Conservation (phyloP, 2,329 filamentous ascomycete species). For the Curvularia eragrostidis region DNA sequence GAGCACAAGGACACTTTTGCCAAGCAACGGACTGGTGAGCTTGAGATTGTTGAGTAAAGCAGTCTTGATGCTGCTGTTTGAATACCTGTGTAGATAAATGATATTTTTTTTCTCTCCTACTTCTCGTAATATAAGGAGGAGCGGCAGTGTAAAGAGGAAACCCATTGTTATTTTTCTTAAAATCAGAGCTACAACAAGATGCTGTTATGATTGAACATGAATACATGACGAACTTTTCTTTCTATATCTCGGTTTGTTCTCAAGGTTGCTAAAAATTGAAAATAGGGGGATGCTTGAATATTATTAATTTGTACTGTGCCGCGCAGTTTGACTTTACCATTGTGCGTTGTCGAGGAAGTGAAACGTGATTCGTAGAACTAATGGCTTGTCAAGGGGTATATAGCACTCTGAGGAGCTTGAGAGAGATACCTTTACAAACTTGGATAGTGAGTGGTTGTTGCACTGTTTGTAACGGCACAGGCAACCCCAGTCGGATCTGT, state of each 20-base stretch:
- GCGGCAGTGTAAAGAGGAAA: not conserved
- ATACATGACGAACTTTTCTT: not conserved
- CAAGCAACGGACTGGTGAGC: constrained; percentile 65
- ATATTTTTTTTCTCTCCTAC: not conserved
- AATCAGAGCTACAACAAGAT: not conserved
- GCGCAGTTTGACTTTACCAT: too few relatives aligned
- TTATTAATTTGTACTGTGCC: too few relatives aligned
- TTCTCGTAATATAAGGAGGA: not conserved
- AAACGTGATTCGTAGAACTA: too few relatives aligned
- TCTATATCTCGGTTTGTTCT: not conserved
- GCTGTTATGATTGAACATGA: not conserved
- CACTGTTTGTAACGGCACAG: too few relatives aligned
- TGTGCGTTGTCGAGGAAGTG: too few relatives aligned
- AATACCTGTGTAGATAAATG: not conserved
- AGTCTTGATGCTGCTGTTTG: not conserved
- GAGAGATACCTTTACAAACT: too few relatives aligned
- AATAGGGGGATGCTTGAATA: too few relatives aligned
- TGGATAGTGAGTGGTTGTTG: too few relatives aligned
- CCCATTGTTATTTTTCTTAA: not conserved
- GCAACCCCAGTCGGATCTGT: too few relatives aligned
- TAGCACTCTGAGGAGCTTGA: too few relatives aligned
- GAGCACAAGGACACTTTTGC: constrained; percentile 80
- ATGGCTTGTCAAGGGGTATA: too few relatives aligned
- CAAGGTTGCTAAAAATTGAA: not conserved
- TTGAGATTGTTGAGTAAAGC: constrained; percentile 68